A percentile compares a stretch with the other conserved stretches of the same genome.
Evolutionary conservation across 108 stramenopile genomes (phyloP).

Genomic region (Cyclotella choctawhatcheeana): DNA sequence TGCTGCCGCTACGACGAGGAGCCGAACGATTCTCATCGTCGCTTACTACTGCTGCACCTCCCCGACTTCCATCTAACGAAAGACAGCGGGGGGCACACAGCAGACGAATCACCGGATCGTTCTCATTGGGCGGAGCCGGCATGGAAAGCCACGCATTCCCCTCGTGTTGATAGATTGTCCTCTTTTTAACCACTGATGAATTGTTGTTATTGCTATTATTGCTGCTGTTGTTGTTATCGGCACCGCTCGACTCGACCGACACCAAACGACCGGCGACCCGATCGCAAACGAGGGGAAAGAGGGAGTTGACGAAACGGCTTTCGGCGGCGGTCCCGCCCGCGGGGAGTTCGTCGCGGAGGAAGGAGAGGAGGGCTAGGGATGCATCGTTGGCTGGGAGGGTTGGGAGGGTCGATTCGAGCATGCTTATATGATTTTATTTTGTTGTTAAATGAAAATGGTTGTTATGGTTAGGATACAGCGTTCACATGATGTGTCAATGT

Average conservation of each 20-base stretch:
- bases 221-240: not conserved
- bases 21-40: not conserved
- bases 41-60: conserved; percentile 3
- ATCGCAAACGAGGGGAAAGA: conserved; percentile 71
- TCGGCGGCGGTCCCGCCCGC: conserved; percentile 81
- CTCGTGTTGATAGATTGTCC: conserved; percentile 9
- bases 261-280: conserved; percentile 65
- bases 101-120: conserved; percentile 81
- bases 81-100: conserved; percentile 50
- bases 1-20: not conserved
- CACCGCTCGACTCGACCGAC: conserved; percentile 49
- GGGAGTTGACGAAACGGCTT: conserved; percentile 67
- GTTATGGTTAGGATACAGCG: too few relatives aligned
- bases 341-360: conserved; percentile 74
- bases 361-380: conserved; percentile 75
- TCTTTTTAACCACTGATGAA: too few relatives aligned
- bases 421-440: not conserved
- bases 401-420: not conserved
- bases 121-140: conserved; percentile 20
- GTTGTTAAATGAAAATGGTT: too few relatives aligned
- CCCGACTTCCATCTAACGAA: not conserved
- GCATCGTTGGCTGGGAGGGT: conserved; percentile 72
- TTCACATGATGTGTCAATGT: too few relatives aligned
- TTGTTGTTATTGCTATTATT: too few relatives aligned
- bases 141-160: conserved; percentile 28